Evolutionary conservation across 805 yeast genomes (phyloP).

Genomic region (Blastobotrys parvus): DNA sequence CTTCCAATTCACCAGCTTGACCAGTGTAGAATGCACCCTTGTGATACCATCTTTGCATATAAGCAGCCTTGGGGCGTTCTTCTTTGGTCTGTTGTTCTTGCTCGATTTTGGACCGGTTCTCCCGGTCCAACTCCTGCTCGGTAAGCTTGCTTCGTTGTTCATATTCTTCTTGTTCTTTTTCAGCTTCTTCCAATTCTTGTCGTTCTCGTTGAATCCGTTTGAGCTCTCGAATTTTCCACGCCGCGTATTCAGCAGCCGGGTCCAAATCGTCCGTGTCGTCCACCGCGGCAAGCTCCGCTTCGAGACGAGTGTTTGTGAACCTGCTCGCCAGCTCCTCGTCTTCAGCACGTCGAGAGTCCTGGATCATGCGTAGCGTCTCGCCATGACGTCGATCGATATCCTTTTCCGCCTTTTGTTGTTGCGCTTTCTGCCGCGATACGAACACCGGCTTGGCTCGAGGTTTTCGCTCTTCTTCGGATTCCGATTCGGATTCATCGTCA

Average conservation of each 20-base stretch:
- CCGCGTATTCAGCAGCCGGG: conserved; percentile 37
- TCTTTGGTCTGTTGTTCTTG: conserved; percentile 11
- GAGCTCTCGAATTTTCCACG: conserved; percentile 37
- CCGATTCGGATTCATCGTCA: conserved; percentile 12
- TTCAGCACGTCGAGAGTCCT: conserved; percentile 23
- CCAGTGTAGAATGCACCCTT: conserved; percentile 30
- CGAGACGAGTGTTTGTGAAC: conserved; percentile 12
- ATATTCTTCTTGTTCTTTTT: conserved; percentile 30
- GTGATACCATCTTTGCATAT: conserved; percentile 25
- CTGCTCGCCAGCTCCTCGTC: conserved; percentile 17
- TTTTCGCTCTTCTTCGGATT: conserved; percentile 8
- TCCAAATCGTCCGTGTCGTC: conserved; percentile 58
- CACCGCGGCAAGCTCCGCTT: conserved; percentile 24
- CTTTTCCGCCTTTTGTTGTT: neutral
- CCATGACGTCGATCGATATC: conserved; percentile 3
- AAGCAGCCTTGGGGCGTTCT: conserved; percentile 9
- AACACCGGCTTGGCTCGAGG: conserved; percentile 2
- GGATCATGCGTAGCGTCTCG: conserved; percentile 21
- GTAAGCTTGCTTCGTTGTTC: conserved; percentile 25
- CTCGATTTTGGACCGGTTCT: conserved; percentile 12
- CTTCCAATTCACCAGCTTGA: conserved; percentile 26
- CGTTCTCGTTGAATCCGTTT: conserved; percentile 34
- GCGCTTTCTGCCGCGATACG: conserved; percentile 1
- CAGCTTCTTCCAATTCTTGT: conserved; percentile 24
- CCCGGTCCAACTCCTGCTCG: conserved; percentile 19